Percentiles rank a stretch among this genome's conserved stretches.
phyloP scores from a whole-genome alignment of 139 green algal genomes.

The Chlamydomonas applanata region DNA sequence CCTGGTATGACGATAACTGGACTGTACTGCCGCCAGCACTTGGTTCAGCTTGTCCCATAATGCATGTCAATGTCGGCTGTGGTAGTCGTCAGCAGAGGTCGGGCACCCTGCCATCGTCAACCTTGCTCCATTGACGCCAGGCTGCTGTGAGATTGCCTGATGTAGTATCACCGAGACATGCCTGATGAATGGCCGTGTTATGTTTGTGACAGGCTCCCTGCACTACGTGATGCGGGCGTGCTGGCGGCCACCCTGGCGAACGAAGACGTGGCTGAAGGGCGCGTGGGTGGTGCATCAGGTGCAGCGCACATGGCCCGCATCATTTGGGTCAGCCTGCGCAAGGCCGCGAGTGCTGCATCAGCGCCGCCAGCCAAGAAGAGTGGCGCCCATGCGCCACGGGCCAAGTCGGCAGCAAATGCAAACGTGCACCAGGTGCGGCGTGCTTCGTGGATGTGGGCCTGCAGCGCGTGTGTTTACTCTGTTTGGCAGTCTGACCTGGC shows the following conservation, averaged over 20 bases:
- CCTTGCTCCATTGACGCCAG: too few relatives aligned
- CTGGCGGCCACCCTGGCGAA: not conserved
- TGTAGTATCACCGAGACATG: too few relatives aligned
- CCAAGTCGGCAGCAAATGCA: not conserved
- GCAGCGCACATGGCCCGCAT: slow-evolving; percentile 6
- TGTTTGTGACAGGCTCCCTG: not conserved
- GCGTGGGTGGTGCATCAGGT: not conserved
- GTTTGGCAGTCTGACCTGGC: too few relatives aligned
- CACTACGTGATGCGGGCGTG: not conserved
- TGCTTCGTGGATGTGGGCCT: too few relatives aligned
- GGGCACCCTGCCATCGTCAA: too few relatives aligned
- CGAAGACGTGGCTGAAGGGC: not conserved
- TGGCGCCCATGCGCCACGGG: not conserved
- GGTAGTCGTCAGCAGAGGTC: too few relatives aligned
- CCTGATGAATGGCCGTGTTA: not conserved
- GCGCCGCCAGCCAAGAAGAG: not conserved
- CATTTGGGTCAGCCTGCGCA: not conserved
- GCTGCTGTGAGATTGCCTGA: too few relatives aligned
- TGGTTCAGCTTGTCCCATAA: too few relatives aligned
- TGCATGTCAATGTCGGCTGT: too few relatives aligned
- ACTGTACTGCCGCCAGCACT: too few relatives aligned
- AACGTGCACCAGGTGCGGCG: slow-evolving; percentile 2
- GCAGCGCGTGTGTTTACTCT: too few relatives aligned
- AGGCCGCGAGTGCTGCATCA: not conserved
- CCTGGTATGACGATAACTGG: too few relatives aligned